Percentiles rank a stretch among this genome's conserved stretches.
These are phyloP conservation scores for Eucalyptus cloeziana DNA, from an alignment of 345 rosid species.

Conservation along the genomic window DNA sequence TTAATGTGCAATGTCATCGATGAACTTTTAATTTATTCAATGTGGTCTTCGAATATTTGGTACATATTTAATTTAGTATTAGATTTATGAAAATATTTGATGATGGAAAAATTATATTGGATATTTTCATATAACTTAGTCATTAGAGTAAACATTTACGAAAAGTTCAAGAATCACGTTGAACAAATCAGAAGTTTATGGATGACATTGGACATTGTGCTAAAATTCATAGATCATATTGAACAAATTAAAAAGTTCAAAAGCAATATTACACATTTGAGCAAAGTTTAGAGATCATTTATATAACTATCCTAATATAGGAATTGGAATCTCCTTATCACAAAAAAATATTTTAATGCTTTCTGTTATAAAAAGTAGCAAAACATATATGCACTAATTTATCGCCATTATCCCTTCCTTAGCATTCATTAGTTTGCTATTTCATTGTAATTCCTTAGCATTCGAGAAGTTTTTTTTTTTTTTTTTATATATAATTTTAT, in stretches of 20 bases:
- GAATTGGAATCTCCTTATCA: background rate
- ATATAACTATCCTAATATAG: too few species aligned
- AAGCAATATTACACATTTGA: background rate
- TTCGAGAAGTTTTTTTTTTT: too few species aligned
- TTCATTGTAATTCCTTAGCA: background rate
- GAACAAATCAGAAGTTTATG: background rate
- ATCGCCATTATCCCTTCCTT: background rate
- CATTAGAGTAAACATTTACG: rapidly evolving
- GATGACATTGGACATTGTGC: background rate
- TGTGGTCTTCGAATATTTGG: rapidly evolving
- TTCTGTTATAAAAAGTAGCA: background rate
- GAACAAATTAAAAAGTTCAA: too few species aligned
- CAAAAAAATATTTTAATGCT: background rate
- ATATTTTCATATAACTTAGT: background rate
- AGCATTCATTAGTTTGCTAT: background rate
- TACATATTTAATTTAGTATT: background rate
- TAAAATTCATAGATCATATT: too few species aligned
- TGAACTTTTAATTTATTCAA: background rate
- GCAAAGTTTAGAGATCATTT: too few species aligned
- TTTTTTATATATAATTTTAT: too few species aligned
- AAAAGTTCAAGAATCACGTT: rapidly evolving
- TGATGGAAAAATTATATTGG: too few species aligned
- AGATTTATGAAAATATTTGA: background rate
- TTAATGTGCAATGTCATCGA: rapidly evolving
- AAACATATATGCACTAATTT: background rate